A percentile compares a stretch with the other conserved stretches of the same genome.
Conservation (phyloP, 2,329 filamentous ascomycete species). For the Hansfordia pulvinata region DNA sequence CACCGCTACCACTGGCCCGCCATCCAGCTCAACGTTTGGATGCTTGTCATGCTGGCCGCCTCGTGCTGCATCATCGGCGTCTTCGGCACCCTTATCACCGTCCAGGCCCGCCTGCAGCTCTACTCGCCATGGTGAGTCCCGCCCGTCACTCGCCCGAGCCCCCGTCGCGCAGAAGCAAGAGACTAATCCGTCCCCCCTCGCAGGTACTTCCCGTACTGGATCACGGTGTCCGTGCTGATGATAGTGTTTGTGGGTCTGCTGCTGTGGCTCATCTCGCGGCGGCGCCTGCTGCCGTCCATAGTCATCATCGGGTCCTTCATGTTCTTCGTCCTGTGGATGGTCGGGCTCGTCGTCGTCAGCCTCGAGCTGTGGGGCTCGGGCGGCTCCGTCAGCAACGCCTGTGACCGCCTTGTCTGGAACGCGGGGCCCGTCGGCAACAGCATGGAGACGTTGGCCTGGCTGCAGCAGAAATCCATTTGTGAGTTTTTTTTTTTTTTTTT, state of each 20-base stretch:
- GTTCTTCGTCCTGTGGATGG: conserved; percentile 54
- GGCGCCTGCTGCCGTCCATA: conserved; percentile 45
- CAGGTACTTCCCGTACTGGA: conserved; percentile 57
- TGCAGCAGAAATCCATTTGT: conserved; percentile 52
- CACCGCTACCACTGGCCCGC: conserved; percentile 57
- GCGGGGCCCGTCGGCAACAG: conserved; percentile 34
- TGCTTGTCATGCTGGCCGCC: conserved; percentile 49
- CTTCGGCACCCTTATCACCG: conserved; percentile 43
- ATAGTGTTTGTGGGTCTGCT: conserved; percentile 54
- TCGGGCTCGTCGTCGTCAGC: conserved; percentile 46
- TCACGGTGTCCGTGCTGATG: conserved; percentile 43
- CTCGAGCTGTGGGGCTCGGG: conserved; percentile 50
- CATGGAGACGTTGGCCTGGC: conserved; percentile 44
- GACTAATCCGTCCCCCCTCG: background rate
- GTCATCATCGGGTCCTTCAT: conserved; percentile 53
- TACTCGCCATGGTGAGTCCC: conserved; percentile 43
- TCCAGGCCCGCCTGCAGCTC: conserved; percentile 40
- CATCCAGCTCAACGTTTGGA: conserved; percentile 53
- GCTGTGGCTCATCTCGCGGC: conserved; percentile 47
- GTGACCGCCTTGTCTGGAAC: conserved; percentile 42
- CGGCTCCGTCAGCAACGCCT: conserved; percentile 45
- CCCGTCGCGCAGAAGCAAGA: background rate
- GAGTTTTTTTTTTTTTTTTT: conserved; percentile 17
- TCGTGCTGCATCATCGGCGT: conserved; percentile 46
- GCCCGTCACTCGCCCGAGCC: background rate